Evolutionary conservation across 257 asterid genomes (phyloP), one percentile per base, ranked within the genome.

Genomic region (Salvia splendens): DNA sequence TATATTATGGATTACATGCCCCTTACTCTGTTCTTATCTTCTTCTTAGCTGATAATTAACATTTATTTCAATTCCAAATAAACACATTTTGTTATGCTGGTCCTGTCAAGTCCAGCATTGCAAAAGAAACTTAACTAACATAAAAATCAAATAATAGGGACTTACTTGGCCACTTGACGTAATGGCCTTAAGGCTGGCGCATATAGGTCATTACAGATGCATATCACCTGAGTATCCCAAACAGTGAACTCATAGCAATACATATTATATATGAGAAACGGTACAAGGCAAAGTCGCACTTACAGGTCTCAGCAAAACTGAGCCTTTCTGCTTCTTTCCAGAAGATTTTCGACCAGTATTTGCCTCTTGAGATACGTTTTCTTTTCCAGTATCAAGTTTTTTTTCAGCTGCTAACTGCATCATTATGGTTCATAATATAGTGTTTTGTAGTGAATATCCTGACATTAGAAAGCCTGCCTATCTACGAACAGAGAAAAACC

Each of bases 141-240:
- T 12, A 41, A 64, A 47, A 56, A 64, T 58, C 24, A 49, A 69
- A 54, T 20, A 40, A 5, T 42, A 66, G 10, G 66, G 67, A 76
- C 99, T 81, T 82, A 93, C 99, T 85, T 94, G 67, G 97, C 97
- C 80, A 94, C 93, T 81, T 91, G 95, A 51, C 99, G 99, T 75
- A 94, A 75, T 71, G 88, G 85, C 83, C 99, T 87, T 68, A 94
- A 81, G 68, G 95, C 95, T 73, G 97, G 95, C 35, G 87, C 92
- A 79, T 94, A 94, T 70, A 94, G 84, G 81, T 94, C 97, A 73
- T 94, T 94, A 73, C 99, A 94, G 67, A 94, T 91, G 65, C 99
- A 94, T 70, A 94, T 94, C 71, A 93, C 87, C 99, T 93, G 77
- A 77, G 73, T 47, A 75, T 65, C 52, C 65, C 53, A 81, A 58